phyloP scores from a whole-genome alignment of 2,329 filamentous ascomycete genomes.

The Epichloe sibirici region DNA sequence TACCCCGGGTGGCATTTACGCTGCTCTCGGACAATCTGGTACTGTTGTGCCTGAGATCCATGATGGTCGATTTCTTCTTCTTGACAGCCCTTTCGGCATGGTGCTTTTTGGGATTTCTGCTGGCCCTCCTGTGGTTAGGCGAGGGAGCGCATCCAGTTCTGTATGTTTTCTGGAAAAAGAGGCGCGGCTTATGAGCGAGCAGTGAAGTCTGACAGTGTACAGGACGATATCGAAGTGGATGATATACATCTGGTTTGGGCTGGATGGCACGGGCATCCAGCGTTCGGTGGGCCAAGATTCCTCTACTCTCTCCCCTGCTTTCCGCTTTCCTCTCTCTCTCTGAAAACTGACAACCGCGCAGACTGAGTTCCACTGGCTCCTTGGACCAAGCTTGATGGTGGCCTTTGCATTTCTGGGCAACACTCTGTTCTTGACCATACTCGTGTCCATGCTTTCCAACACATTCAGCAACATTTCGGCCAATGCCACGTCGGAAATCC shows the following conservation, averaged over 20 bases:
- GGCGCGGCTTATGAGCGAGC: not conserved
- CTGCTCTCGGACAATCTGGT: slow-evolving; percentile 74
- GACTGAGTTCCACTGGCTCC: slow-evolving; percentile 63
- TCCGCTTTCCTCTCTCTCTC: not conserved
- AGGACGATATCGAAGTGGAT: slow-evolving; percentile 77
- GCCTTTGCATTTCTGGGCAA: slow-evolving; percentile 78
- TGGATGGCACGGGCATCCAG: slow-evolving; percentile 58
- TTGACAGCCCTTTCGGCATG: slow-evolving; percentile 64
- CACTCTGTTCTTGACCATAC: slow-evolving; percentile 77
- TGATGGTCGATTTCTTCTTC: slow-evolving; percentile 78
- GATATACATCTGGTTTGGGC: slow-evolving; percentile 86
- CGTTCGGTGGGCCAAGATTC: slow-evolving; percentile 30
- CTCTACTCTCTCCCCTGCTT: not conserved
- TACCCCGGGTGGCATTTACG: slow-evolving; percentile 73
- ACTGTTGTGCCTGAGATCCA: slow-evolving; percentile 67
- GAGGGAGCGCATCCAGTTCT: slow-evolving; percentile 48
- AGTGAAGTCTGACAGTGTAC: not conserved
- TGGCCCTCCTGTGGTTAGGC: slow-evolving; percentile 69
- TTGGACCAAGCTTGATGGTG: slow-evolving; percentile 71
- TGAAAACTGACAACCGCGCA: slow-evolving; percentile 17
- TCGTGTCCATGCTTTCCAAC: slow-evolving; percentile 77
- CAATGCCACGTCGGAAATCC: slow-evolving; percentile 72
- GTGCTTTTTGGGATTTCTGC: slow-evolving; percentile 73
- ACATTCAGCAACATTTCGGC: slow-evolving; percentile 68
- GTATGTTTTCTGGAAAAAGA: slow-evolving; percentile 19